Evolutionary conservation across 2,329 filamentous ascomycete genomes (phyloP).

Genomic region (Helotiales sp.): DNA sequence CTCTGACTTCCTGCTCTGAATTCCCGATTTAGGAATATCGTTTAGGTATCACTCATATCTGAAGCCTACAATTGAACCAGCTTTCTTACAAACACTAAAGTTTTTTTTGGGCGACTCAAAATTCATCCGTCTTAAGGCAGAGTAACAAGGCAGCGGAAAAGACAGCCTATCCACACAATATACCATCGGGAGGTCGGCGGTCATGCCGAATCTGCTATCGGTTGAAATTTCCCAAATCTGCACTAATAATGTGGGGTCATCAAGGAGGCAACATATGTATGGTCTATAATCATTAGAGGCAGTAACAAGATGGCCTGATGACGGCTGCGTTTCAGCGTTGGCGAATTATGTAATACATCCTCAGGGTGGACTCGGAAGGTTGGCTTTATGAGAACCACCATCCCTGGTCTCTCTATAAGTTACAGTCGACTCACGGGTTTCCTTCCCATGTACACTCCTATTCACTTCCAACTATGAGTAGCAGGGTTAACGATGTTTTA

Average conservation of each 20-base stretch:
- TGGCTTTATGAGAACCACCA: not conserved
- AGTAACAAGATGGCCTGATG: not conserved
- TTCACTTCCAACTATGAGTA: not conserved
- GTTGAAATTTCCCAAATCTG: not conserved
- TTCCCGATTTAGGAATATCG: not conserved
- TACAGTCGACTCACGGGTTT: not conserved
- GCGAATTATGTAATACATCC: constrained; percentile 3
- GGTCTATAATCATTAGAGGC: not conserved
- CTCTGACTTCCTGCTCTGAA: constrained; percentile 10
- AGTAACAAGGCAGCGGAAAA: not conserved
- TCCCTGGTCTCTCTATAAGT: not conserved
- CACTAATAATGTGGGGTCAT: not conserved
- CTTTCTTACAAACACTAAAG: constrained; percentile 4
- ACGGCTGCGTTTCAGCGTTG: not conserved
- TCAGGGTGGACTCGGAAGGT: not conserved
- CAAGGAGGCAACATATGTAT: constrained; percentile 4
- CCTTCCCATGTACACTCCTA: not conserved
- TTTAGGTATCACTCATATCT: constrained; percentile 4
- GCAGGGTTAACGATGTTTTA: not conserved
- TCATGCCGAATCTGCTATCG: not conserved
- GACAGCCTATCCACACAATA: not conserved
- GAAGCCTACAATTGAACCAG: not conserved
- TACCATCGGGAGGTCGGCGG: not conserved
- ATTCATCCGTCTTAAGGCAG: not conserved
- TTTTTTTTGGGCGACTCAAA: not conserved